A percentile compares a stretch with the other conserved stretches of the same genome.
Evolutionary conservation across 441 rosid species (phyloP).

Genomic region (Erysimum cheiri): DNA sequence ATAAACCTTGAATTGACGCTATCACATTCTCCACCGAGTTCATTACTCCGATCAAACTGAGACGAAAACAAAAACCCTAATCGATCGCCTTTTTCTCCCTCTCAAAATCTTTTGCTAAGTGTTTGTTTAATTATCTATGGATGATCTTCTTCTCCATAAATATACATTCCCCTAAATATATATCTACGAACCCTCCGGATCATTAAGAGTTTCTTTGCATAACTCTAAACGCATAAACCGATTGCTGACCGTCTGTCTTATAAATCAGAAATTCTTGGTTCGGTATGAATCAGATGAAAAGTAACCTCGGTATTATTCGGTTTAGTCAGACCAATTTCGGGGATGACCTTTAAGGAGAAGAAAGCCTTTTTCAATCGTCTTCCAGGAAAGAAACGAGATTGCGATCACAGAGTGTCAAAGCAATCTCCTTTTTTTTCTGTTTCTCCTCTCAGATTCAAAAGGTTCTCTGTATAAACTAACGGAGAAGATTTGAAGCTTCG

Average conservation of each 20-base stretch:
- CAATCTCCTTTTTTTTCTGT: slow-evolving; percentile 10
- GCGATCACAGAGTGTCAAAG: slow-evolving; percentile 40
- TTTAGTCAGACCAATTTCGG: slow-evolving; percentile 11
- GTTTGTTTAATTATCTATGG: slow-evolving; percentile 22
- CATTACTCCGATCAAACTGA: slow-evolving; percentile 43
- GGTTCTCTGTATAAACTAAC: slow-evolving; percentile 24
- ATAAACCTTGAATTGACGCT: slow-evolving; percentile 84
- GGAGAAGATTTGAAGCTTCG: slow-evolving; percentile 22
- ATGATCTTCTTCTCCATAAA: slow-evolving; percentile 34
- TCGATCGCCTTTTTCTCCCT: slow-evolving; percentile 46
- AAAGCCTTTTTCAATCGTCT: slow-evolving; percentile 11
- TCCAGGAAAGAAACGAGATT: slow-evolving; percentile 31
- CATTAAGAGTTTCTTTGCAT: neutral
- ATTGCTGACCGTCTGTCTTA: neutral
- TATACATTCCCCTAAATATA: neutral
- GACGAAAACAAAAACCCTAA: slow-evolving; percentile 34
- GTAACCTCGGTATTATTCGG: slow-evolving; percentile 4
- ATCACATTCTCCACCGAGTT: slow-evolving; percentile 64
- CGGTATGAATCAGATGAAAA: slow-evolving; percentile 1
- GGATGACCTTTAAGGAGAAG: slow-evolving; percentile 11
- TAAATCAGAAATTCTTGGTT: neutral
- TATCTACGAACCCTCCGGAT: slow-evolving; percentile 4
- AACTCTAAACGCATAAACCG: slow-evolving; percentile 5
- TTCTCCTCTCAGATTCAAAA: slow-evolving; percentile 32
- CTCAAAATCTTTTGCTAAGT: slow-evolving; percentile 20